Percentiles rank a stretch among this genome's conserved stretches.
These are phyloP conservation scores for Suhomyces kilbournensis DNA, from an alignment of 805 yeast species.

Conservation along the genomic window DNA sequence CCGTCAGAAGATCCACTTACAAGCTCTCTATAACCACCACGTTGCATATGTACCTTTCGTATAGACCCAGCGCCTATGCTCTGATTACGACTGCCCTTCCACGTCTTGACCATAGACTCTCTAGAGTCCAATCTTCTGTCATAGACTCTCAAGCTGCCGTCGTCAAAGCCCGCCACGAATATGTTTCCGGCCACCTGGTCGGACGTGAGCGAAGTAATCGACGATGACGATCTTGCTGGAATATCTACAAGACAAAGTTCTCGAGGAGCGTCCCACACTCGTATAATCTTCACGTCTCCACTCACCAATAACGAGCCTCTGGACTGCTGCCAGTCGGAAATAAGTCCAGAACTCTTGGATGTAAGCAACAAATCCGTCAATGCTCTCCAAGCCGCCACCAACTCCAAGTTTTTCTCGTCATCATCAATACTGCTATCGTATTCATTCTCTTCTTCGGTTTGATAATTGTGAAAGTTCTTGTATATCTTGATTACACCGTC, in stretches of 20 bases:
- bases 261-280: slow-evolving; percentile 96
- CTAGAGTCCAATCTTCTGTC: slow-evolving; percentile 84
- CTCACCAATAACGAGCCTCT: slow-evolving; percentile 87
- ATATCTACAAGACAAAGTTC: slow-evolving; percentile 83
- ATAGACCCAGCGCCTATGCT: slow-evolving; percentile 50
- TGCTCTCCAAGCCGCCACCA: slow-evolving; percentile 90
- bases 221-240: slow-evolving; percentile 85
- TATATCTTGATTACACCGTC: slow-evolving; percentile 93
- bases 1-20: slow-evolving; percentile 85
- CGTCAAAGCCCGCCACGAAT: slow-evolving; percentile 88
- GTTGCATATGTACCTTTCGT: slow-evolving; percentile 85
- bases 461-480: slow-evolving; percentile 61
- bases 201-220: slow-evolving; percentile 86
- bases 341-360: slow-evolving; percentile 76
- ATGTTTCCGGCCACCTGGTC: slow-evolving; percentile 94
- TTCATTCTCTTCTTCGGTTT: slow-evolving; percentile 3
- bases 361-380: slow-evolving; percentile 79
- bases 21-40: slow-evolving; percentile 92
- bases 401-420: slow-evolving; percentile 39
- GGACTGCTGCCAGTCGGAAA: slow-evolving; percentile 96
- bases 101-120: slow-evolving; percentile 79
- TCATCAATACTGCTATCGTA: slow-evolving; percentile 13
- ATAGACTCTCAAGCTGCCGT: slow-evolving; percentile 83
- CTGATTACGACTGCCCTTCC: slow-evolving; percentile 48
- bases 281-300: slow-evolving; percentile 89